phyloP scores from a whole-genome alignment of 805 yeast genomes.

The Candida maesae region DNA sequence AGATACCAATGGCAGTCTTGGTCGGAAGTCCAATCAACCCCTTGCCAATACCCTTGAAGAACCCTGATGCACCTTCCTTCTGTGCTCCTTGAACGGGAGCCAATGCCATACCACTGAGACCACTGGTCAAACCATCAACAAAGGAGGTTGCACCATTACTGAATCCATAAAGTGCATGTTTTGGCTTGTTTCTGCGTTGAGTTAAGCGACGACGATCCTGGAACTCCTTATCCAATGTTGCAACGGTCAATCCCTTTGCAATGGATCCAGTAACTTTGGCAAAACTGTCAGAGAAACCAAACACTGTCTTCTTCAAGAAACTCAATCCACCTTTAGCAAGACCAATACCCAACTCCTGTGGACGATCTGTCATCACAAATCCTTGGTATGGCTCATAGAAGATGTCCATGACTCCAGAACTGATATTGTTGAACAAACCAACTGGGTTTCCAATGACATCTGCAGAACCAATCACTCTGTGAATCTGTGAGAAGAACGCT shows the following conservation, averaged over 20 bases:
- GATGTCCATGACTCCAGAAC: slow-evolving; percentile 94
- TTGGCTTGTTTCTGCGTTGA: slow-evolving; percentile 73
- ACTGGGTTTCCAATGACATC: slow-evolving; percentile 97
- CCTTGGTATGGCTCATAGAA: slow-evolving; percentile 98
- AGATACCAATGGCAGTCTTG: slow-evolving; percentile 91
- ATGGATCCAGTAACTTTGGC: slow-evolving; percentile 90
- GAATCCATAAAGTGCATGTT: slow-evolving; percentile 81
- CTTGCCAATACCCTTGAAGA: slow-evolving; percentile 88
- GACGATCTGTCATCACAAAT: slow-evolving; percentile 87
- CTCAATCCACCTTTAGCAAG: slow-evolving; percentile 94
- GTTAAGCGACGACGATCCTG: slow-evolving; percentile 77
- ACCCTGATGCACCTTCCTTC: slow-evolving; percentile 87
- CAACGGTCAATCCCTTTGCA: slow-evolving; percentile 90
- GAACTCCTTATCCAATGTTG: slow-evolving; percentile 79
- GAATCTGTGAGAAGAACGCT: slow-evolving; percentile 86
- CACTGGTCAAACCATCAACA: slow-evolving; percentile 81
- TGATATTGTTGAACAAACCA: slow-evolving; percentile 86
- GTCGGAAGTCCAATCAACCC: slow-evolving; percentile 97
- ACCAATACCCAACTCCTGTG: slow-evolving; percentile 93
- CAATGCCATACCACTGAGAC: slow-evolving; percentile 82
- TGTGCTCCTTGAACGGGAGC: slow-evolving; percentile 90
- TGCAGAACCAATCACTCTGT: slow-evolving; percentile 92
- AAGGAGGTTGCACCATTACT: slow-evolving; percentile 86
- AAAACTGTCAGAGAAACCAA: slow-evolving; percentile 90
- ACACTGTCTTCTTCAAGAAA: slow-evolving; percentile 90